Conservation (phyloP, 176 grass and related monocot genomes). For the Thinopyrum elongatum region DNA sequence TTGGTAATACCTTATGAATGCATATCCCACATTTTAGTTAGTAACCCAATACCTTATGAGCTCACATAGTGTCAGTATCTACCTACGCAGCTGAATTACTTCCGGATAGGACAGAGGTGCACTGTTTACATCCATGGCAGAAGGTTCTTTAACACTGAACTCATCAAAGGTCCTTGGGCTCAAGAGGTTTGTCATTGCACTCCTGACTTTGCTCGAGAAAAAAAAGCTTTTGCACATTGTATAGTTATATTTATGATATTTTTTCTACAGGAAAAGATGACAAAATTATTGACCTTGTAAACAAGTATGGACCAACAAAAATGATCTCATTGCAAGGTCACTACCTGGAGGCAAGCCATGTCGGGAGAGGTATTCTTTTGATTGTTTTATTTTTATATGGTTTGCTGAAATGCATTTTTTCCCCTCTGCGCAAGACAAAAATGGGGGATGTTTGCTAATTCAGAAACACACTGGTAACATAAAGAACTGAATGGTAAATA, state of each 20-base stretch:
- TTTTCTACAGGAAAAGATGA: slow-evolving; percentile 79
- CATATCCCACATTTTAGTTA: background rate
- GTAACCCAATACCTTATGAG: background rate
- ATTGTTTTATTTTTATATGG: background rate
- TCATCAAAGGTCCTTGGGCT: slow-evolving; percentile 97
- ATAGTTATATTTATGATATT: background rate
- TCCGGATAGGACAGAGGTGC: slow-evolving; percentile 81
- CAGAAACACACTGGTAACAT: no score
- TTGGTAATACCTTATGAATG: background rate
- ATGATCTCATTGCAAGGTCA: slow-evolving; percentile 94
- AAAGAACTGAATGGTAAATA: no score
- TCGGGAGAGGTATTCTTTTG: slow-evolving; percentile 68
- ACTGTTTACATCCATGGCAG: slow-evolving; percentile 97
- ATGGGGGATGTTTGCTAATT: no score
- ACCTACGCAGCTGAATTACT: background rate
- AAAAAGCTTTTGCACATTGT: slow-evolving; percentile 8
- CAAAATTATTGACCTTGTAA: slow-evolving; percentile 79
- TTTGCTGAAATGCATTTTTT: background rate
- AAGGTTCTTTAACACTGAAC: slow-evolving; percentile 94
- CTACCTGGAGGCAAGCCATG: slow-evolving; percentile 90
- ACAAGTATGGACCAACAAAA: slow-evolving; percentile 90
- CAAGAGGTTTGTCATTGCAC: slow-evolving; percentile 63
- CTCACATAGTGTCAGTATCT: slow-evolving; percentile 29
- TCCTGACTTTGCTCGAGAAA: slow-evolving; percentile 5
- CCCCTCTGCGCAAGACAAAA: background rate